These are phyloP conservation scores for Hypoxylon sp. DNA, from an alignment of 2,329 filamentous ascomycete genomes.

Conservation along the genomic window DNA sequence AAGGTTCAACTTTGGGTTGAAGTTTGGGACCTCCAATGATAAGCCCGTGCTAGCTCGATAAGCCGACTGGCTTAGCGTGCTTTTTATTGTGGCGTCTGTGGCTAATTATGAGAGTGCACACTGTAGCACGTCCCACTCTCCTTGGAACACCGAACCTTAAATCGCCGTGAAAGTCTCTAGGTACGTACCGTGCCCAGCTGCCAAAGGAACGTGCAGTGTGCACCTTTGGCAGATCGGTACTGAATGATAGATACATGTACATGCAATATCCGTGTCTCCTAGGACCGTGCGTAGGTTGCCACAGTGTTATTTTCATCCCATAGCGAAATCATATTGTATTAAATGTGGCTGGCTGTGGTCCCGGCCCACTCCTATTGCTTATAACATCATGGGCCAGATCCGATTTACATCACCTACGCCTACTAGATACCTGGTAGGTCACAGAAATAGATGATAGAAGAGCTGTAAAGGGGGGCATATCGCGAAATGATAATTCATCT, in stretches of 20 bases:
- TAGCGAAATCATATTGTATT: neutral
- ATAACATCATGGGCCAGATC: neutral
- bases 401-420: neutral
- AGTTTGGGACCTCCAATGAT: neutral
- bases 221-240: neutral
- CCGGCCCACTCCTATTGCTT: neutral
- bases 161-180: too few relatives aligned
- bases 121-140: too few relatives aligned
- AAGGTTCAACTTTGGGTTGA: neutral
- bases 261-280: neutral
- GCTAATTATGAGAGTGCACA: neutral
- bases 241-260: neutral
- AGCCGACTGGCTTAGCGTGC: neutral
- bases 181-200: too few relatives aligned
- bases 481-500: neutral
- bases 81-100: neutral
- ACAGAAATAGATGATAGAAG: neutral
- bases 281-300: neutral
- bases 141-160: too few relatives aligned
- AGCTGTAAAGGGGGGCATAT: neutral
- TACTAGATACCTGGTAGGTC: neutral
- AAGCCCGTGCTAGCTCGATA: neutral
- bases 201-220: too few relatives aligned
- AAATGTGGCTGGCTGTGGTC: neutral
- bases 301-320: neutral